Conservation (phyloP, 306 rosid species). For the Glycine soja region DNA sequence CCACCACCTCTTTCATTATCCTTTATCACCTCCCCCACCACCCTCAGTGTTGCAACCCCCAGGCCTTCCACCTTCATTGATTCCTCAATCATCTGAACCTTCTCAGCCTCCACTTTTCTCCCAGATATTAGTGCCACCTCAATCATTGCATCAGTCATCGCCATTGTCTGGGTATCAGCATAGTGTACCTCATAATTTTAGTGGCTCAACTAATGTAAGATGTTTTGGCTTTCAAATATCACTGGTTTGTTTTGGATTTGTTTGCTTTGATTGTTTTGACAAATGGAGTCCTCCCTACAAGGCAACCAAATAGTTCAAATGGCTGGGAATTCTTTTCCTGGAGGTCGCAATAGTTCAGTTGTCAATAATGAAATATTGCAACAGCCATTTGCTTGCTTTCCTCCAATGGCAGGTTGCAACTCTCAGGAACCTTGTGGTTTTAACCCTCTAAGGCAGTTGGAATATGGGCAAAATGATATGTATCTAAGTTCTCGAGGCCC, state of each 20-base stretch:
- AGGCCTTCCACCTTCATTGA: constrained; percentile 57
- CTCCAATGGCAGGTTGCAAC: constrained; percentile 61
- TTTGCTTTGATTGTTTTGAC: constrained; percentile 35
- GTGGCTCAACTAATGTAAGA: constrained; percentile 66
- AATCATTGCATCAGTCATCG: constrained; percentile 65
- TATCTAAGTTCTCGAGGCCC: constrained; percentile 66
- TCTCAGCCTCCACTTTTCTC: constrained; percentile 55
- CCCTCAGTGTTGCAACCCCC: constrained; percentile 58
- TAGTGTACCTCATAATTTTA: constrained; percentile 57
- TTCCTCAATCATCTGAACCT: constrained; percentile 60
- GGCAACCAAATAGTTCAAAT: constrained; percentile 70
- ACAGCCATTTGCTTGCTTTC: constrained; percentile 54
- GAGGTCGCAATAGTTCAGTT: constrained; percentile 56
- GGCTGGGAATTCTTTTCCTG: constrained; percentile 67
- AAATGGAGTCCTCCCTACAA: constrained; percentile 49
- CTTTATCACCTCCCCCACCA: constrained; percentile 53
- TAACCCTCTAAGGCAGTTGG: constrained; percentile 64
- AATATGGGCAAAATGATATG: constrained; percentile 67
- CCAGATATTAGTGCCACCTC: constrained; percentile 64
- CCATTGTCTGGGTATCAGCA: constrained; percentile 65
- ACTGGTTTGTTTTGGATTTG: constrained; percentile 21
- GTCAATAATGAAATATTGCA: constrained; percentile 61
- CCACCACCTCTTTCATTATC: constrained; percentile 57
- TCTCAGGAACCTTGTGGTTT: constrained; percentile 73
- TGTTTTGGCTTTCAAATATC: constrained; percentile 8